Conservation (phyloP, 768 basidiomycete genomes). For the Sporobolomyces phaffii region DNA sequence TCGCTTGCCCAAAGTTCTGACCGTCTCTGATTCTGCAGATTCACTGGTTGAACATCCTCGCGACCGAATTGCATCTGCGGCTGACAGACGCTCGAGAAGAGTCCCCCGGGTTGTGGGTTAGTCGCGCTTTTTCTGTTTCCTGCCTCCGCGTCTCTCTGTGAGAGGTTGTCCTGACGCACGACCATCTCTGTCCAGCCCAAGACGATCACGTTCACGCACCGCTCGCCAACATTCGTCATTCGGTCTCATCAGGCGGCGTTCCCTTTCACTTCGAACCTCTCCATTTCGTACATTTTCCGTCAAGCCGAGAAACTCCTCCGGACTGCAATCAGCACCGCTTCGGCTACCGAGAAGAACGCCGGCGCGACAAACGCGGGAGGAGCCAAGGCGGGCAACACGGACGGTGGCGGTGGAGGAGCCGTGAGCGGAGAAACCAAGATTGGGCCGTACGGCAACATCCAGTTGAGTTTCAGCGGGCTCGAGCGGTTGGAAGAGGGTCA, state of each 20-base stretch:
- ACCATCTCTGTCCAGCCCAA: slow-evolving; percentile 68
- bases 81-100: slow-evolving; percentile 71
- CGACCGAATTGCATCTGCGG: slow-evolving; percentile 79
- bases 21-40: slow-evolving; percentile 33
- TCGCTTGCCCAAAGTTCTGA: no score
- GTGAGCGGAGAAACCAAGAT: slow-evolving; percentile 34
- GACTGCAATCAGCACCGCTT: slow-evolving; percentile 62
- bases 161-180: no score
- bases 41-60: slow-evolving; percentile 86
- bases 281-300: slow-evolving; percentile 67
- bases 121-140: neutral
- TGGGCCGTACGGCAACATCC: slow-evolving; percentile 67
- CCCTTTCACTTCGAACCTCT: slow-evolving; percentile 68
- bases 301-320: slow-evolving; percentile 79
- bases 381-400: no score
- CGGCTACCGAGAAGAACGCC: slow-evolving; percentile 36
- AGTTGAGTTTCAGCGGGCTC: slow-evolving; percentile 70
- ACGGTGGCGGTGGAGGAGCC: slow-evolving; percentile 30
- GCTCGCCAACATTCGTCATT: slow-evolving; percentile 62
- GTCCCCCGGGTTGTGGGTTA: slow-evolving; percentile 53
- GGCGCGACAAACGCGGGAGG: no score
- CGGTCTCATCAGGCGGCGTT: slow-evolving; percentile 81
- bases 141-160: neutral
- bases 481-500: slow-evolving; percentile 72
- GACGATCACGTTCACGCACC: slow-evolving; percentile 70